phyloP scores from a whole-genome alignment of 805 yeast genomes.

The Wickerhamiella spandovensis region DNA sequence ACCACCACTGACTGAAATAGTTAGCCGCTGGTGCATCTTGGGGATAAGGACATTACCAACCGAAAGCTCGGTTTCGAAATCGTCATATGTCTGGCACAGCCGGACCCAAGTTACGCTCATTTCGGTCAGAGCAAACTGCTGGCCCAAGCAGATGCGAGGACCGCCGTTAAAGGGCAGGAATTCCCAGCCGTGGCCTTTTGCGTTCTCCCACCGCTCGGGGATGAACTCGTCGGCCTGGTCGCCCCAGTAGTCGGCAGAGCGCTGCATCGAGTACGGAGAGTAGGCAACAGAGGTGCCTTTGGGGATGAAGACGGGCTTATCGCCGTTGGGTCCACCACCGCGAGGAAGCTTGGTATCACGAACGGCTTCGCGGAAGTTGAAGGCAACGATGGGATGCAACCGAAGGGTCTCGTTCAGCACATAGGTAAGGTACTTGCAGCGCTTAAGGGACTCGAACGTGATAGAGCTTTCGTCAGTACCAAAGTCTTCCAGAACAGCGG shows the following conservation, averaged over 20 bases:
- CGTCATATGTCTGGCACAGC: slow-evolving; percentile 4
- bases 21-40: slow-evolving; percentile 1
- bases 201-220: slow-evolving; percentile 25
- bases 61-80: neutral
- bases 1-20: neutral
- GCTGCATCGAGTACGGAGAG: slow-evolving; percentile 28
- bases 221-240: slow-evolving; percentile 28
- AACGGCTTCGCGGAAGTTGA: slow-evolving; percentile 31
- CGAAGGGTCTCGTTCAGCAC: slow-evolving; percentile 34
- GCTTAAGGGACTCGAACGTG: slow-evolving; percentile 31
- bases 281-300: slow-evolving; percentile 30
- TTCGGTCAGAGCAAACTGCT: slow-evolving; percentile 37
- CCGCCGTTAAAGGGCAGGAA: slow-evolving; percentile 37
- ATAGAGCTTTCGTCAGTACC: slow-evolving; percentile 16
- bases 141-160: slow-evolving; percentile 36
- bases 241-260: slow-evolving; percentile 28
- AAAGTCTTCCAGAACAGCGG: slow-evolving; percentile 14
- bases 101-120: slow-evolving; percentile 17
- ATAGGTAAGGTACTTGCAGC: slow-evolving; percentile 31
- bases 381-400: slow-evolving; percentile 35
- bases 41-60: neutral
- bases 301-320: slow-evolving; percentile 26
- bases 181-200: slow-evolving; percentile 29
- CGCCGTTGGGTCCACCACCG: slow-evolving; percentile 33
- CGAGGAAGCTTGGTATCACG: slow-evolving; percentile 34